Evolutionary conservation across 2,329 filamentous ascomycete species (phyloP).

Genomic region (Ophiostoma quercus): DNA sequence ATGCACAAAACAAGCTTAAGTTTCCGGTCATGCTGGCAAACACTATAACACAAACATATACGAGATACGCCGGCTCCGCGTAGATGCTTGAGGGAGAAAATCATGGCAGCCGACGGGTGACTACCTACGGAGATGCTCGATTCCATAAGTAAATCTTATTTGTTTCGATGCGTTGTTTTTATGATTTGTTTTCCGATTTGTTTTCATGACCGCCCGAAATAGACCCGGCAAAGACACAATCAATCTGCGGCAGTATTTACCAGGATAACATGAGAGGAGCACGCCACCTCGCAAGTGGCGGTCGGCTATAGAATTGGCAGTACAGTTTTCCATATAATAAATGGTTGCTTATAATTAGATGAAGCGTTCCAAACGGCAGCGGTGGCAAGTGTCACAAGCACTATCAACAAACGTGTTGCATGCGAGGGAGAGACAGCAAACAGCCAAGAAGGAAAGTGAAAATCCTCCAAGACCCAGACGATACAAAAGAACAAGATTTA

Average conservation of each 20-base stretch:
- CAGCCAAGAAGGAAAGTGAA: neutral
- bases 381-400: constrained; percentile 4
- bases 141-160: neutral
- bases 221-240: constrained; percentile 8
- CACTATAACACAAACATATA: neutral
- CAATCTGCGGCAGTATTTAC: constrained; percentile 10
- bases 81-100: neutral
- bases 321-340: neutral
- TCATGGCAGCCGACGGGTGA: neutral
- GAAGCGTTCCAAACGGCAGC: neutral
- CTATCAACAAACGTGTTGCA: constrained; percentile 1
- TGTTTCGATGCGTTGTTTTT: neutral
- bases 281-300: constrained; percentile 19
- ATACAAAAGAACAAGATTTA: neutral
- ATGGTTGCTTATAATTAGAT: neutral
- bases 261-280: neutral
- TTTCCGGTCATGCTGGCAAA: neutral
- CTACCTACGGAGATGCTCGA: neutral
- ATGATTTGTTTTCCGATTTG: neutral
- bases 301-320: neutral
- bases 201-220: neutral
- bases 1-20: constrained; percentile 4
- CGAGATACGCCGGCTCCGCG: neutral
- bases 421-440: neutral
- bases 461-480: neutral